Conservation (phyloP, 768 basidiomycete genomes). For the Tricholoma sp. region DNA sequence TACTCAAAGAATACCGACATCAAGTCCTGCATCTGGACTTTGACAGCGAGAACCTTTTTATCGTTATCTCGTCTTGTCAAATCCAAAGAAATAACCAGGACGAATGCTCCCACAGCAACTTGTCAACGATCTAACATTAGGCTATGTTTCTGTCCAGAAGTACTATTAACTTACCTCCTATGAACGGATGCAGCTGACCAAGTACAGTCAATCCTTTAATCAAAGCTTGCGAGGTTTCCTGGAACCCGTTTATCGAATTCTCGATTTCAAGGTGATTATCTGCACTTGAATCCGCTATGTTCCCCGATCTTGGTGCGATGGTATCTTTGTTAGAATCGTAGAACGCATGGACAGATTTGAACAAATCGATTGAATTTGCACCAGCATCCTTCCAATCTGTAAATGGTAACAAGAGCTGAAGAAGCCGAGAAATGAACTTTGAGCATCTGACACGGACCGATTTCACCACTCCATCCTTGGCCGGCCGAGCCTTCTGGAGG, state of each 20-base stretch:
- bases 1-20: conserved; percentile 22
- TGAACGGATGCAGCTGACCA: conserved; percentile 32
- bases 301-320: conserved; percentile 8
- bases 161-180: conserved; percentile 24
- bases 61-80: neutral
- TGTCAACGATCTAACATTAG: neutral
- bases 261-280: conserved; percentile 22
- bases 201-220: conserved; percentile 29
- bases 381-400: conserved; percentile 2
- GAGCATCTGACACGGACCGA: neutral
- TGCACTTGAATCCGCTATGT: conserved; percentile 8
- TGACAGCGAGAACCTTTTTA: neutral
- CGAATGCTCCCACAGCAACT: conserved; percentile 48
- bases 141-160: neutral
- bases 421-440: neutral
- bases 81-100: conserved; percentile 16
- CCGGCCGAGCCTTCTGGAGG: neutral
- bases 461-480: neutral
- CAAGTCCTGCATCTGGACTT: neutral
- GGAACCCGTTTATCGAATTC: conserved; percentile 23
- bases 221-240: conserved; percentile 25
- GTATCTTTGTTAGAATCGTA: conserved; percentile 17
- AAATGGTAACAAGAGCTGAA: neutral
- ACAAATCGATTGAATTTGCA: conserved; percentile 7
- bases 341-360: conserved; percentile 18